phyloP scores from a whole-genome alignment of 2,329 filamentous ascomycete species.

The Nothopassalora personata region DNA sequence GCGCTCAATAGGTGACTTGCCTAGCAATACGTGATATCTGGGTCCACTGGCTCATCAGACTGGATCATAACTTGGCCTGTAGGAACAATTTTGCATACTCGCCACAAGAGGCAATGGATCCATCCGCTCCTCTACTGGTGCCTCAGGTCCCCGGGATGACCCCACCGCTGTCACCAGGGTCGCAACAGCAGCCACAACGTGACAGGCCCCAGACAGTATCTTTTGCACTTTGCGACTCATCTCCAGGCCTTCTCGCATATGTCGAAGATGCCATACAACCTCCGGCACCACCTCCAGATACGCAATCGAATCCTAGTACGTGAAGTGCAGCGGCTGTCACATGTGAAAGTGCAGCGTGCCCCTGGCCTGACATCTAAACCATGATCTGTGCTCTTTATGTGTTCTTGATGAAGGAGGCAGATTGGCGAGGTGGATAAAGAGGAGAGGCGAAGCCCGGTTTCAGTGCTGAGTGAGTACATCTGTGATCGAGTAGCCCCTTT shows the following conservation, averaged over 20 bases:
- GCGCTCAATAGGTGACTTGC: conserved; percentile 37
- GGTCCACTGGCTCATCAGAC: conserved; percentile 1
- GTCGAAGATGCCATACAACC: conserved; percentile 37
- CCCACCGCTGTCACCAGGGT: conserved; percentile 18
- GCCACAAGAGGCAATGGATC: conserved; percentile 11
- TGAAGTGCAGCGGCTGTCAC: background rate
- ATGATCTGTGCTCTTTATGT: too few species aligned
- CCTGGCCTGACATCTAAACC: too few species aligned
- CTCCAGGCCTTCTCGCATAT: conserved; percentile 53
- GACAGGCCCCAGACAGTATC: conserved; percentile 50
- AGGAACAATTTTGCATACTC: conserved; percentile 18
- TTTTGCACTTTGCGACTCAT: conserved; percentile 59
- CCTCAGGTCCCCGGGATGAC: conserved; percentile 3
- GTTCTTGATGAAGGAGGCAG: background rate
- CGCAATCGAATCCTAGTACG: background rate
- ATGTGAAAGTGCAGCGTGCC: too few species aligned
- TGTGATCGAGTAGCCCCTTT: background rate
- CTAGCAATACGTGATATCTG: background rate
- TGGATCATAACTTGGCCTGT: background rate
- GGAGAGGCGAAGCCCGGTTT: background rate
- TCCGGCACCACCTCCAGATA: background rate
- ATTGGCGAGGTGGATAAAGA: background rate
- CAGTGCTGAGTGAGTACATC: background rate
- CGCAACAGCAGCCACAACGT: background rate
- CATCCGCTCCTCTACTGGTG: background rate